phyloP scores from a whole-genome alignment of 2,329 filamentous ascomycete genomes.

The Colletotrichum sp. region DNA sequence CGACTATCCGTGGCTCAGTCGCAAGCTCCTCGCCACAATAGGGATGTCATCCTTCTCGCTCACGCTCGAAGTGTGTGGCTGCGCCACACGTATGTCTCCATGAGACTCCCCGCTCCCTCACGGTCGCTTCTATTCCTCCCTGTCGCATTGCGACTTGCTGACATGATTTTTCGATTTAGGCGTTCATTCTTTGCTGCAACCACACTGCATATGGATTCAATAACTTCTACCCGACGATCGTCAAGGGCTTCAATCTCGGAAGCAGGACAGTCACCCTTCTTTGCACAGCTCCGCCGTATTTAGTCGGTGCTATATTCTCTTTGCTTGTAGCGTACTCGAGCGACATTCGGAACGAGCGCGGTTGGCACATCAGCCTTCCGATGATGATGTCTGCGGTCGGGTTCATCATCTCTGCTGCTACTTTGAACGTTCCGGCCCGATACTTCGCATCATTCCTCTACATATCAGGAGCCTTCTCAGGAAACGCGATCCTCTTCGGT shows the following conservation, averaged over 20 bases:
- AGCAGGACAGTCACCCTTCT: conserved; percentile 34
- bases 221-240: conserved; percentile 27
- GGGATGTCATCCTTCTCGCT: too few species aligned
- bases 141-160: neutral
- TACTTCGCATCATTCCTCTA: conserved; percentile 44
- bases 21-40: too few species aligned
- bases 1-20: too few species aligned
- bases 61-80: too few species aligned
- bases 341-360: conserved; percentile 20
- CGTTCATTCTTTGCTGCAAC: conserved; percentile 23
- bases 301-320: conserved; percentile 20
- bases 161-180: neutral
- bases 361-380: conserved; percentile 20
- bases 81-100: too few species aligned
- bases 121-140: too few species aligned
- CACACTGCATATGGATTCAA: conserved; percentile 26
- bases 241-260: conserved; percentile 33
- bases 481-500: conserved; percentile 36
- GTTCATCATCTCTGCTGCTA: conserved; percentile 66
- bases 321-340: conserved; percentile 20
- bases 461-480: conserved; percentile 20
- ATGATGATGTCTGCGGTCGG: conserved; percentile 51
- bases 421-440: conserved; percentile 55
- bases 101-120: too few species aligned
- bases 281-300: conserved; percentile 30